Percentiles rank a stretch among this genome's conserved stretches.
phyloP scores from a whole-genome alignment of 2,329 filamentous ascomycete species.

The Amauroascus verrucosus region DNA sequence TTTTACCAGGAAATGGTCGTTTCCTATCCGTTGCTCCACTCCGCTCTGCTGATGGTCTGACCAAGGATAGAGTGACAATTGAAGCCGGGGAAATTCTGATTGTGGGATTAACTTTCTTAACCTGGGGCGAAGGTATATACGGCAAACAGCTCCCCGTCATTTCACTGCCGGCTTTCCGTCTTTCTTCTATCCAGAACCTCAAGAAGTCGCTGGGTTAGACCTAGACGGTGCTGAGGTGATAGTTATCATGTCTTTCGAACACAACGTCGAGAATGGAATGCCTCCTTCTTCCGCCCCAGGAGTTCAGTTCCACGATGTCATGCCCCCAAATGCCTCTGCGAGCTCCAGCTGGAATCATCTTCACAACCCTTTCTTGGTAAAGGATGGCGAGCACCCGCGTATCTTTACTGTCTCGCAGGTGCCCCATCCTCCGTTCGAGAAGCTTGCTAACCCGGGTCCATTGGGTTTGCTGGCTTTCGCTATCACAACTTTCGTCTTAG shows the following conservation, averaged over 20 bases:
- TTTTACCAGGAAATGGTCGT: neutral
- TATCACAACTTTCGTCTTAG: conserved; percentile 54
- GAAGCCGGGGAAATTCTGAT: conserved; percentile 2
- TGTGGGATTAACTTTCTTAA: neutral
- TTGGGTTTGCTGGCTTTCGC: conserved; percentile 54
- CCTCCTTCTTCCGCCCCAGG: neutral
- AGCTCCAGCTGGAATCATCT: neutral
- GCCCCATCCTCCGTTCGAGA: conserved; percentile 9
- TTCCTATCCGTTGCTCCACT: neutral
- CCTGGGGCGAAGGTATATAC: neutral
- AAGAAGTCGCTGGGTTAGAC: neutral
- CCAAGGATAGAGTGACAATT: neutral
- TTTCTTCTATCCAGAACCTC: neutral
- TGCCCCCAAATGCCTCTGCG: neutral
- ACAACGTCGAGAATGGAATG: neutral
- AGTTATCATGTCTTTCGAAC: neutral
- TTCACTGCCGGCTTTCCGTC: neutral
- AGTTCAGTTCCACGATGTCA: neutral
- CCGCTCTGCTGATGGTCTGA: neutral
- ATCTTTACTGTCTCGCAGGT: conserved; percentile 12
- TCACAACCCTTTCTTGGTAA: neutral
- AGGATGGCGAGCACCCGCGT: neutral
- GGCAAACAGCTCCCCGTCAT: neutral
- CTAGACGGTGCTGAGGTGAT: neutral
- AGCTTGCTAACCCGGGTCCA: conserved; percentile 47